Conservation (phyloP, 2,329 filamentous ascomycete species). For the Cladophialophora bantiana region DNA sequence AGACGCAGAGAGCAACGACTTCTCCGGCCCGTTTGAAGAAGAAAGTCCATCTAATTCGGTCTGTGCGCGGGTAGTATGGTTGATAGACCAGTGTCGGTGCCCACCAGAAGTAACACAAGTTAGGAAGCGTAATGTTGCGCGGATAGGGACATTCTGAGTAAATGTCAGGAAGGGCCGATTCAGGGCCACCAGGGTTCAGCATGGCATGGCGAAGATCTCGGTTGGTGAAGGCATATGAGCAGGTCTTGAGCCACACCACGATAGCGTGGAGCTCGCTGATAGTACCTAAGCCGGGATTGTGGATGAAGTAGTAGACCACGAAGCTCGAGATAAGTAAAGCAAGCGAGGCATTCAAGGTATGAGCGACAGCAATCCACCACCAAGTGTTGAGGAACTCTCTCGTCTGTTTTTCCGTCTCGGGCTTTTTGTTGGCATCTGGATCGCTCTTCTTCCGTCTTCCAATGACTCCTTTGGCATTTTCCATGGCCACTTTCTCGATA, state of each 20-base stretch:
- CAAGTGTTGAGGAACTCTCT: constrained; percentile 75
- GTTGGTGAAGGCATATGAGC: constrained; percentile 96
- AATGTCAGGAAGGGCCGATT: constrained; percentile 76
- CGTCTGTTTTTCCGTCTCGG: constrained; percentile 65
- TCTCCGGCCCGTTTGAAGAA: constrained; percentile 83
- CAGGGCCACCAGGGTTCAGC: constrained; percentile 74
- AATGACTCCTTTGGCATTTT: constrained; percentile 74
- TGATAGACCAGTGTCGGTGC: constrained; percentile 96
- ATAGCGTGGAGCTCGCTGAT: constrained; percentile 89
- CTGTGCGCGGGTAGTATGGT: constrained; percentile 88
- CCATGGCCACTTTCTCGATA: constrained; percentile 83
- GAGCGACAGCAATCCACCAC: constrained; percentile 78
- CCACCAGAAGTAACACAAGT: constrained; percentile 97
- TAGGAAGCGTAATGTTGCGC: constrained; percentile 83
- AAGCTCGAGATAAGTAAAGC: constrained; percentile 81
- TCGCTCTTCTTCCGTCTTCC: constrained; percentile 60
- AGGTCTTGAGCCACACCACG: constrained; percentile 94
- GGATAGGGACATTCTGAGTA: constrained; percentile 89
- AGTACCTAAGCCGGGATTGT: constrained; percentile 93
- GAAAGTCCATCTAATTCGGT: constrained; percentile 83
- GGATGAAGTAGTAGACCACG: constrained; percentile 87
- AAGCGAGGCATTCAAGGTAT: constrained; percentile 81
- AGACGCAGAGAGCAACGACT: constrained; percentile 76
- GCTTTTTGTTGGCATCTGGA: constrained; percentile 62
- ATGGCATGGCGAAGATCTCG: constrained; percentile 91